Evolutionary conservation across 805 yeast species (phyloP).

Genomic region (Scheffersomyces stipitis): DNA sequence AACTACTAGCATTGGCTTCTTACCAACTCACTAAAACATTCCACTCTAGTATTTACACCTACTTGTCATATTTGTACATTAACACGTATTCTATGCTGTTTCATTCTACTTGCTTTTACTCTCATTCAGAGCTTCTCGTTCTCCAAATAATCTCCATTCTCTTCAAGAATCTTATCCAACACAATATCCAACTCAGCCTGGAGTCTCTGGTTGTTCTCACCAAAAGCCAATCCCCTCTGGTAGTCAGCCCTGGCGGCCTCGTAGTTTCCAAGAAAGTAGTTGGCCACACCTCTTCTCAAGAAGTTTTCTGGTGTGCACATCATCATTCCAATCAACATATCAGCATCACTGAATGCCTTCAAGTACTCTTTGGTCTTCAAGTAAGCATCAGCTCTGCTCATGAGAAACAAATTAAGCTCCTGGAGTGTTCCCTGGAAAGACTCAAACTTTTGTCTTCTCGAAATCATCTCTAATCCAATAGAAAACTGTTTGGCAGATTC

Average conservation of each 20-base stretch:
- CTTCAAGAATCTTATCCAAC: slow-evolving; percentile 49
- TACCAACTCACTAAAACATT: no score
- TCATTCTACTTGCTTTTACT: no score
- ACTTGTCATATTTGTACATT: no score
- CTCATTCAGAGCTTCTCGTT: no score
- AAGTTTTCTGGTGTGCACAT: slow-evolving; percentile 66
- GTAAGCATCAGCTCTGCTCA: slow-evolving; percentile 71
- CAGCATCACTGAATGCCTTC: slow-evolving; percentile 69
- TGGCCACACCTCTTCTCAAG: slow-evolving; percentile 67
- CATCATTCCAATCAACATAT: slow-evolving; percentile 59
- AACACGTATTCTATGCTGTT: no score
- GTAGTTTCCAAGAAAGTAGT: slow-evolving; percentile 59
- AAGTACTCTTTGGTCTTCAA: slow-evolving; percentile 53
- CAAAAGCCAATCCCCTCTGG: slow-evolving; percentile 72
- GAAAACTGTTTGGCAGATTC: slow-evolving; percentile 66
- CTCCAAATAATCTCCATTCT: slow-evolving; percentile 58
- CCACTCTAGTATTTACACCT: no score
- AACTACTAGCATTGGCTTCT: no score
- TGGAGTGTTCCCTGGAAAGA: slow-evolving; percentile 69
- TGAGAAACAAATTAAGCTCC: slow-evolving; percentile 63
- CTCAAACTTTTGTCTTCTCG: slow-evolving; percentile 71
- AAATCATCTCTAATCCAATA: slow-evolving; percentile 66
- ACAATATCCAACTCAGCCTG: slow-evolving; percentile 48
- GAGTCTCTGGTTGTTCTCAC: slow-evolving; percentile 51
- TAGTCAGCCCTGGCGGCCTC: slow-evolving; percentile 63